phyloP scores from a whole-genome alignment of 2,329 filamentous ascomycete species.

The Exserohilum rostratum region DNA sequence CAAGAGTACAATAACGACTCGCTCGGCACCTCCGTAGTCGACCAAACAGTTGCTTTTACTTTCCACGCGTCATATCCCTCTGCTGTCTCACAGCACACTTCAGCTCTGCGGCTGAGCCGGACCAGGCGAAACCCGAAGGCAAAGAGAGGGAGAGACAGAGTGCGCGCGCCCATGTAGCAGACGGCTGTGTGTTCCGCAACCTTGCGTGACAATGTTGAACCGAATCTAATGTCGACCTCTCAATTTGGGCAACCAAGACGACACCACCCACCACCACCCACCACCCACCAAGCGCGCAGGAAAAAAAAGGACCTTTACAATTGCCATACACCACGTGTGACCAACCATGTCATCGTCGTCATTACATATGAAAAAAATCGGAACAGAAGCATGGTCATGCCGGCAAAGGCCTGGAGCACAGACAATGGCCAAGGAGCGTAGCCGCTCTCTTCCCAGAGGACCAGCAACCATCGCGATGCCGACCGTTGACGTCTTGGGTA shows the following conservation, averaged over 20 bases:
- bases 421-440: neutral
- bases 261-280: too few relatives aligned
- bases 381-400: neutral
- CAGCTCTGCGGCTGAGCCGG: neutral
- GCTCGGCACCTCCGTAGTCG: neutral
- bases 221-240: neutral
- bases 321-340: neutral
- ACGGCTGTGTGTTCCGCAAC: neutral
- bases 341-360: neutral
- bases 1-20: neutral
- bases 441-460: neutral
- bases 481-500: too few relatives aligned
- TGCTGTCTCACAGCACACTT: neutral
- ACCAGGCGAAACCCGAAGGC: neutral
- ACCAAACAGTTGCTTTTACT: neutral
- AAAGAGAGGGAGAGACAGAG: neutral
- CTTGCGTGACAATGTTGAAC: neutral
- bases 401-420: neutral
- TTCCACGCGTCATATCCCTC: neutral
- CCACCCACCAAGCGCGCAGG: neutral
- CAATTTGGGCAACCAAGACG: neutral
- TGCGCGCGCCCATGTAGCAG: neutral
- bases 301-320: neutral
- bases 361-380: neutral
- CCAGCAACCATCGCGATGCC: too few relatives aligned